Evolutionary conservation across 176 grass and related monocot species (phyloP).

Genomic region (Pontederia paniculata): DNA sequence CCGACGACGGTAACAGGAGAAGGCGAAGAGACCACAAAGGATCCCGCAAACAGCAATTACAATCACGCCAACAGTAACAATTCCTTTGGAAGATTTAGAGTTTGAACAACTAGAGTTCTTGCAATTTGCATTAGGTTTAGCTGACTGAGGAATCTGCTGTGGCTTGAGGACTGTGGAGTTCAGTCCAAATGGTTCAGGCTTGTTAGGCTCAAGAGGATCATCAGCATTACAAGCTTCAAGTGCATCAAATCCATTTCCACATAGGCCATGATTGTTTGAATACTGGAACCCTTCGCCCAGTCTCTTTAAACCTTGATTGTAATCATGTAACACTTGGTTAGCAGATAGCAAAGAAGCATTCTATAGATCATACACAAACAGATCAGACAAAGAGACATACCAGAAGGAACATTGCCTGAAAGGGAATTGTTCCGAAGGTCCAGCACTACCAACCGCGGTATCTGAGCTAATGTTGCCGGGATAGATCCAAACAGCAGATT

Average conservation of each 20-base stretch:
- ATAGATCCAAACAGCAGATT: slow-evolving; percentile 79
- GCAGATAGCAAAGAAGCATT: not conserved
- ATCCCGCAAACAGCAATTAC: slow-evolving; percentile 29
- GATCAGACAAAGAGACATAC: slow-evolving; percentile 17
- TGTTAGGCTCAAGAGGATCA: slow-evolving; percentile 26
- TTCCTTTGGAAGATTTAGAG: slow-evolving; percentile 23
- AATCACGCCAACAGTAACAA: slow-evolving; percentile 43
- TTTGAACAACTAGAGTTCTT: slow-evolving; percentile 16
- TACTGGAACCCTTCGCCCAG: slow-evolving; percentile 45
- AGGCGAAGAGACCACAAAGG: slow-evolving; percentile 45
- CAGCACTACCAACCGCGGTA: slow-evolving; percentile 35
- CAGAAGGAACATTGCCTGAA: slow-evolving; percentile 74
- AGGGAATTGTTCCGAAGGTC: slow-evolving; percentile 92
- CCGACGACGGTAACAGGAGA: slow-evolving; percentile 58
- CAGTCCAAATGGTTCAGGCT: slow-evolving; percentile 51
- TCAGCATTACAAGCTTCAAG: slow-evolving; percentile 37
- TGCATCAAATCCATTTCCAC: slow-evolving; percentile 46
- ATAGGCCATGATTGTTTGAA: slow-evolving; percentile 54
- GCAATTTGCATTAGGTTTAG: slow-evolving; percentile 19
- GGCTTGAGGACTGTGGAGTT: slow-evolving; percentile 24
- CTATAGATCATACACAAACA: not conserved
- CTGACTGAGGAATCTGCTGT: slow-evolving; percentile 36
- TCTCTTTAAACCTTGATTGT: slow-evolving; percentile 44
- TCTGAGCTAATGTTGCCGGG: slow-evolving; percentile 51
- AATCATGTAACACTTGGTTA: not conserved